phyloP scores from a whole-genome alignment of 306 rosid genomes.

The Spatholobus suberectus region DNA sequence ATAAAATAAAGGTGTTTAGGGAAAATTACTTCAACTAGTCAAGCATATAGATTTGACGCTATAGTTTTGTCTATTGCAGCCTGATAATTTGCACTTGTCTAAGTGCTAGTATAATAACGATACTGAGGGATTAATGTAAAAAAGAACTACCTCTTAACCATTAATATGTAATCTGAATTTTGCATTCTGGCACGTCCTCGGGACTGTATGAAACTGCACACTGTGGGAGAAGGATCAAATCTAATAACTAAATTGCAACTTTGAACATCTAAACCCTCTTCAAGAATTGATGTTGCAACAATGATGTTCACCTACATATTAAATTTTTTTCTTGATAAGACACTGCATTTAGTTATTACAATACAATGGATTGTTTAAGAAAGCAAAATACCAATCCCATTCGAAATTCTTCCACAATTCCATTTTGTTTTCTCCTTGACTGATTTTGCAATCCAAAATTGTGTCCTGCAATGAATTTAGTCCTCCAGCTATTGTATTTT shows the following conservation, averaged over 20 bases:
- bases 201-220: conserved; percentile 92
- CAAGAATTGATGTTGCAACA: conserved; percentile 96
- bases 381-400: conserved; percentile 66
- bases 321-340: conserved; percentile 26
- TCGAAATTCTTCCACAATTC: conserved; percentile 83
- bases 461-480: conserved; percentile 77
- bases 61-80: neutral
- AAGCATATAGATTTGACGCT: conserved; percentile 4
- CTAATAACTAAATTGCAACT: conserved; percentile 88
- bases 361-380: conserved; percentile 1
- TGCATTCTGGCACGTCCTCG: conserved; percentile 88
- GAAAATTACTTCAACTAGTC: neutral
- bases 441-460: conserved; percentile 56
- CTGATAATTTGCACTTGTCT: conserved; percentile 4
- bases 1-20: conserved; percentile 1
- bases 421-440: conserved; percentile 68
- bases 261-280: conserved; percentile 94
- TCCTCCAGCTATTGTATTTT: conserved; percentile 68
- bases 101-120: neutral
- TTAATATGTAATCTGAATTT: conserved; percentile 76
- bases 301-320: conserved; percentile 75
- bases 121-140: neutral
- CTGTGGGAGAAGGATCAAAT: conserved; percentile 86
- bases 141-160: conserved; percentile 69
- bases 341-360: conserved; percentile 5